Conservation (phyloP, 106 monocot species). For the Dendrobium officinale region DNA sequence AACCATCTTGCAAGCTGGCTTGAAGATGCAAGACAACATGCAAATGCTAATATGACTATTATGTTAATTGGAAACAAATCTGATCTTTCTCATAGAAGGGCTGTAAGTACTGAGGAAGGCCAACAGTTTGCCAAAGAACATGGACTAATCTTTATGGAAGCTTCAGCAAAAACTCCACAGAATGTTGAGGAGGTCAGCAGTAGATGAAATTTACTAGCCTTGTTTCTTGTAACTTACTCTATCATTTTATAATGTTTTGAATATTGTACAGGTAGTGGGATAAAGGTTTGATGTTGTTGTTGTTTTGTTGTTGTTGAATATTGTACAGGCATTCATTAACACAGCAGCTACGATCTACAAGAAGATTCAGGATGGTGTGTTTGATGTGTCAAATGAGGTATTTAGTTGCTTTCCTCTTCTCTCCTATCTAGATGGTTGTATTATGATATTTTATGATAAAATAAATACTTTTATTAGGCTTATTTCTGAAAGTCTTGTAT, state of each 20-base stretch:
- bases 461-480: background rate
- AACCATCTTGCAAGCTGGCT: slow-evolving; percentile 34
- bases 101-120: slow-evolving; percentile 31
- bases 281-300: no score
- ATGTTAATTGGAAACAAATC: slow-evolving; percentile 29
- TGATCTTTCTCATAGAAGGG: slow-evolving; percentile 31
- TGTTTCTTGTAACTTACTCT: background rate
- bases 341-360: slow-evolving; percentile 28
- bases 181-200: slow-evolving; percentile 35
- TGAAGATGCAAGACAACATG: slow-evolving; percentile 31
- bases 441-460: background rate
- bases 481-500: no score
- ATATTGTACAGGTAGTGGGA: slow-evolving; percentile 9
- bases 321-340: slow-evolving; percentile 29
- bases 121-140: slow-evolving; percentile 39
- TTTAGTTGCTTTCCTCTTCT: background rate
- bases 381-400: slow-evolving; percentile 32
- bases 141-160: slow-evolving; percentile 36
- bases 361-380: slow-evolving; percentile 29
- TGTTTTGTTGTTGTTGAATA: background rate
- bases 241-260: background rate
- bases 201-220: background rate
- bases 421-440: background rate
- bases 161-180: slow-evolving; percentile 34
- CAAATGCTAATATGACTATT: slow-evolving; percentile 29